Evolutionary conservation across 768 basidiomycete genomes (phyloP), one percentile per base, ranked within the genome.

Genomic region (Botryobasidium botryosum): DNA sequence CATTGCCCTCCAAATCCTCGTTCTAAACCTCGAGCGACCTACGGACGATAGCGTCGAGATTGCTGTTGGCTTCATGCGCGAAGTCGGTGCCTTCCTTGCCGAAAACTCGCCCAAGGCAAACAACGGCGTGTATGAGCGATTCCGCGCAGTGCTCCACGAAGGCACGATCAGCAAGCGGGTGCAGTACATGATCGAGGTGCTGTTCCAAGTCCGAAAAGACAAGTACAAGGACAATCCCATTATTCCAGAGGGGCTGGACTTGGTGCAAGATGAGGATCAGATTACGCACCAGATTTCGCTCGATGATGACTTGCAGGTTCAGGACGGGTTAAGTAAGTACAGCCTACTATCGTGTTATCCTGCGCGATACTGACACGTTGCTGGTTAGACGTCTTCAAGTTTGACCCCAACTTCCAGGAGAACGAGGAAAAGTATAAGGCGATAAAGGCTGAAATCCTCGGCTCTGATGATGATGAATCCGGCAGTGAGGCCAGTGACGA

Each of bases 221-320:
- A 91, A 88, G 62, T 97, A 86, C 70, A 97, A 97, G 70, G 94
- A 97, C 57, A 97, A 99, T 59, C 91, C 91, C 15, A 76, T 88
- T 51, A 60, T 97, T 32, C 79, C 86, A 2, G 94, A 97, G 56
- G 94, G 92, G 1, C 60, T 99, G 56, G 94, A 99, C 58, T 64
- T 99, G 26, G 94, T 99, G 1, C 90, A 96, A 51, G 92, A 97
- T 57, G 94, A 97, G 13, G 94, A 97, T 53, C 90, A 96, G 56
- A 88, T 97, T 43, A 96, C 90, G 0, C 94, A 99, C 62, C 72
- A 84, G 53, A 77, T 97, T 47, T 76, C 81, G 49, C 63, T 97
- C 42, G 90, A 97, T 57, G 90, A 92, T 53, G 85, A 96, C 59
- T 59, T 99, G 42, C 80, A 90, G 53, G 79, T 96, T 7, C 86